Conservation (phyloP, 2,329 filamentous ascomycete species). For the Sporothrix curviconia region DNA sequence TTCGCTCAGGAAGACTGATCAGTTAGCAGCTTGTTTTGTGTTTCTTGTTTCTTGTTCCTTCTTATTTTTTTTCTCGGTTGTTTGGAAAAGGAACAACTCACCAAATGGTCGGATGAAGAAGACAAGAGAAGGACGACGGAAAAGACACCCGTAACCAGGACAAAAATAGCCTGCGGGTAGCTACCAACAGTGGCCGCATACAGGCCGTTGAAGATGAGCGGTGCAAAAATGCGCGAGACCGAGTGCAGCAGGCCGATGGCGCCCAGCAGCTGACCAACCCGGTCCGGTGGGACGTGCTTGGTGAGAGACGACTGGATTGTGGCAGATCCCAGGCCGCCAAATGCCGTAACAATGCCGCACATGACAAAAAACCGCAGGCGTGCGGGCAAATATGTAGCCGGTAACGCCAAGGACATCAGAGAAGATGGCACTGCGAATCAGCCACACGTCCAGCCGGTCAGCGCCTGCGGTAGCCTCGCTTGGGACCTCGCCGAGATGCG, state of each 20-base stretch:
- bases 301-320: slow-evolving; percentile 79
- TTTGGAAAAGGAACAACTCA: no score
- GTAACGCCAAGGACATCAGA: slow-evolving; percentile 71
- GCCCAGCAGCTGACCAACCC: slow-evolving; percentile 80
- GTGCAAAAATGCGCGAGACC: slow-evolving; percentile 69
- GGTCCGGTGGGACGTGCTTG: slow-evolving; percentile 80
- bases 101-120: slow-evolving; percentile 68
- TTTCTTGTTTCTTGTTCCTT: no score
- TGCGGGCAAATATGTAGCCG: slow-evolving; percentile 64
- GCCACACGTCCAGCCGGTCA: slow-evolving; percentile 67
- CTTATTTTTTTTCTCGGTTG: no score
- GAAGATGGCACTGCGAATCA: slow-evolving; percentile 67
- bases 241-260: slow-evolving; percentile 82
- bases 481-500: slow-evolving; percentile 31
- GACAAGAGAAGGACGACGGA: slow-evolving; percentile 57
- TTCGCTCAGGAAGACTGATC: slow-evolving; percentile 4
- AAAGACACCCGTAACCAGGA: slow-evolving; percentile 64
- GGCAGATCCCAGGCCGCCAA: slow-evolving; percentile 80
- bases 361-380: slow-evolving; percentile 59
- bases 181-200: slow-evolving; percentile 74
- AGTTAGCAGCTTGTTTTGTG: background rate
- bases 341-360: slow-evolving; percentile 64
- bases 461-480: slow-evolving; percentile 58
- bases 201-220: slow-evolving; percentile 76
- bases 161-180: slow-evolving; percentile 78